These are phyloP conservation scores for Ceratobasidium sp. DNA, from an alignment of 1,284 basidiomycete species.

Conservation along the genomic window DNA sequence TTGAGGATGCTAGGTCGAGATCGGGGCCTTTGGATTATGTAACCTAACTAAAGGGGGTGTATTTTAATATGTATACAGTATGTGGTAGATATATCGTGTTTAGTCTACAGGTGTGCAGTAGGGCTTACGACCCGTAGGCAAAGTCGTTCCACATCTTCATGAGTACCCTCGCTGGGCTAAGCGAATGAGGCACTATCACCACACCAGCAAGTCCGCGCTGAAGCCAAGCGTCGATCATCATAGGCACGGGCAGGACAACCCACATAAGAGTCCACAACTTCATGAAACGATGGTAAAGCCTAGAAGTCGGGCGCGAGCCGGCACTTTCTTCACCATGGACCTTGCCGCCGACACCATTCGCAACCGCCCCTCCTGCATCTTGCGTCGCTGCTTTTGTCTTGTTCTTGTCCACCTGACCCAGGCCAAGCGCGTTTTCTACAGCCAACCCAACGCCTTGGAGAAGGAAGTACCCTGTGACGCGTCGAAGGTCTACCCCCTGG, in stretches of 20 bases:
- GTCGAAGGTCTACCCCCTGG: constrained; percentile 60
- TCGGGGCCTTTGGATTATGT: neutral
- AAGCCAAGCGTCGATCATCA: constrained; percentile 37
- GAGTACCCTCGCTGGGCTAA: constrained; percentile 17
- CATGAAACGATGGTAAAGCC: constrained; percentile 10
- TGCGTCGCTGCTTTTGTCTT: neutral
- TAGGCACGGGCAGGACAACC: constrained; percentile 20
- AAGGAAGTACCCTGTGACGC: constrained; percentile 65
- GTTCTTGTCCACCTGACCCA: neutral
- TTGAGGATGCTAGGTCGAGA: neutral
- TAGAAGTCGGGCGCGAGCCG: neutral
- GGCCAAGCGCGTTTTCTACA: constrained; percentile 56
- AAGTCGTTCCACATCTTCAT: constrained; percentile 19
- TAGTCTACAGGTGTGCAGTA: too few species aligned
- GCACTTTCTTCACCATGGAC: neutral
- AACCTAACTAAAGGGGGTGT: neutral
- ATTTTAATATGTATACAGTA: too few species aligned
- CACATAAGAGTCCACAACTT: constrained; percentile 26
- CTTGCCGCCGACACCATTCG: too few species aligned
- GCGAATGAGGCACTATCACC: constrained; percentile 13
- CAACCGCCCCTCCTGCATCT: constrained; percentile 2
- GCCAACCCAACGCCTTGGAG: constrained; percentile 64
- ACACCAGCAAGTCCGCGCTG: constrained; percentile 14
- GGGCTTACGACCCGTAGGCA: neutral
- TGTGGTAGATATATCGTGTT: too few species aligned